These are phyloP conservation scores for Backusella morwellensis DNA, from an alignment of 192 early-diverging fungal species.

Conservation along the genomic window DNA sequence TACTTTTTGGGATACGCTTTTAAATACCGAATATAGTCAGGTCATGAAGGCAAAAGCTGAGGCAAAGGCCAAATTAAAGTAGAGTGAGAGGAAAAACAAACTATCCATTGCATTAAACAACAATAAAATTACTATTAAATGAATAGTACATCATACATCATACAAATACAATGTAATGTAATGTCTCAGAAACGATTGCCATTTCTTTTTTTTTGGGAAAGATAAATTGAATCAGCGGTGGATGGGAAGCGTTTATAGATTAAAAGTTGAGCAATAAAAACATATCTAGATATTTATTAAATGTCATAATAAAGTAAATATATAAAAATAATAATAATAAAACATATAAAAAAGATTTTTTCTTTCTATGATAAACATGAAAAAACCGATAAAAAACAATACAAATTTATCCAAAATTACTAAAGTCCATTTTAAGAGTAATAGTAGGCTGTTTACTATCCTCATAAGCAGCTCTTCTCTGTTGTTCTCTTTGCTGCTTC, in stretches of 20 bases:
- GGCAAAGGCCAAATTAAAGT: background rate
- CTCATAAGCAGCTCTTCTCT: constrained; percentile 18
- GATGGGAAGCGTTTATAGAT: background rate
- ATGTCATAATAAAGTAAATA: background rate
- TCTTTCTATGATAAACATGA: background rate
- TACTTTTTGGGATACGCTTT: constrained; percentile 73
- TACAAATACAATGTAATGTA: background rate
- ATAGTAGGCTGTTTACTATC: constrained; percentile 42
- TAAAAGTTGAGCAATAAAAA: background rate
- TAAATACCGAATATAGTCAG: constrained; percentile 29
- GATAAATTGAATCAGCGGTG: background rate
- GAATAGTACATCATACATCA: background rate
- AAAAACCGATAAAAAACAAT: background rate
- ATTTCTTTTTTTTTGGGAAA: background rate
- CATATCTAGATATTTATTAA: constrained; percentile 7
- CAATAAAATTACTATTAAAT: background rate
- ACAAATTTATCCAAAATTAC: constrained; percentile 24
- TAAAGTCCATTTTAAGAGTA: constrained; percentile 43
- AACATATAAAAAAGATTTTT: background rate
- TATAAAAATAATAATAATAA: background rate
- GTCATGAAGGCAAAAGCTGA: constrained; percentile 9
- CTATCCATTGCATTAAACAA: background rate
- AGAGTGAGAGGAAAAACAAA: background rate
- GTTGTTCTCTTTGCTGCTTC: constrained; percentile 31
- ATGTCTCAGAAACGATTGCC: background rate